Evolutionary conservation across 305 asterid genomes (phyloP).

Genomic region (Rubia tinctorum): DNA sequence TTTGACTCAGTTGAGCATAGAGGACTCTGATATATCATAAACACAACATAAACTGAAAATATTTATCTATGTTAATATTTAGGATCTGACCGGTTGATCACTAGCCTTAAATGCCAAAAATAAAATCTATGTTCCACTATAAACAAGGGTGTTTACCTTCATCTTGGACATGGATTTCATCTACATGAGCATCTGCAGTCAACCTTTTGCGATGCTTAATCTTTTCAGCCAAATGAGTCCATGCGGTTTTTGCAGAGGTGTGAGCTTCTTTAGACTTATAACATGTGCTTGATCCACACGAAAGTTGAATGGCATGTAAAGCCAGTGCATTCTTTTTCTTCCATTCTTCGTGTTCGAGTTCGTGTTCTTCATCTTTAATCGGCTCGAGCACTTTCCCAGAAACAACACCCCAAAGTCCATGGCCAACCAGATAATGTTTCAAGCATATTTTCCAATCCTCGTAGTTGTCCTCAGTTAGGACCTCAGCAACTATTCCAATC

Average conservation of each 20-base stretch:
- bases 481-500: constrained; percentile 32
- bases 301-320: constrained; percentile 35
- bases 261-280: constrained; percentile 29
- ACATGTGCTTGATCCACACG: constrained; percentile 29
- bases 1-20: not conserved
- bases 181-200: not conserved
- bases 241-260: constrained; percentile 24
- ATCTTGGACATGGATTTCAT: not conserved
- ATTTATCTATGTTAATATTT: too few relatives aligned
- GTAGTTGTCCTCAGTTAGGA: constrained; percentile 32
- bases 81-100: not conserved
- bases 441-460: constrained; percentile 39
- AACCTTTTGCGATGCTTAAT: not conserved
- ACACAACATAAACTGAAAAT: not conserved
- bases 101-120: not conserved
- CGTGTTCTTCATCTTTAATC: constrained; percentile 3
- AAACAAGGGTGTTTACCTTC: constrained; percentile 9
- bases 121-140: not conserved
- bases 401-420: constrained; percentile 42
- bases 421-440: constrained; percentile 33
- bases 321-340: constrained; percentile 36
- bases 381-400: constrained; percentile 34
- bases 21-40: not conserved
- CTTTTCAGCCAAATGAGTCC: constrained; percentile 34
- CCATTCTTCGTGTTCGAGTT: constrained; percentile 31